A percentile compares a stretch with the other conserved stretches of the same genome.
Evolutionary conservation across 164 flowering plant species (phyloP).

Genomic region (Liriodendron chinense): DNA sequence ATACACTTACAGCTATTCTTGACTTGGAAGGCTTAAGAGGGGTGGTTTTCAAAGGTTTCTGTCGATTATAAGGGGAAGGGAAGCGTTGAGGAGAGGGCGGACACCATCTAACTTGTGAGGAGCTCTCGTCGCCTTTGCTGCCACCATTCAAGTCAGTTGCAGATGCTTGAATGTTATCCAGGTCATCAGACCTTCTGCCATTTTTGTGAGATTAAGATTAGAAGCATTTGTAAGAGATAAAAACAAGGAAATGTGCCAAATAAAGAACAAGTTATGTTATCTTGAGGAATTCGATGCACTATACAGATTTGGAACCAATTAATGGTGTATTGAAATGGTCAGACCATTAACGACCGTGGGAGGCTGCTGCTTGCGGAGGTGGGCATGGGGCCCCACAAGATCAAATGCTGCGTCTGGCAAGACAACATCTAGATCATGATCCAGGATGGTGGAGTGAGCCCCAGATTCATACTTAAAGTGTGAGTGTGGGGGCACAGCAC

Average conservation of each 20-base stretch:
- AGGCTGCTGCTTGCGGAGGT: too few species aligned
- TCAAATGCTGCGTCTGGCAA: too few species aligned
- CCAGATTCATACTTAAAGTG: too few species aligned
- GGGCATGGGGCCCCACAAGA: too few species aligned
- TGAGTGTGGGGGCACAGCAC: too few species aligned
- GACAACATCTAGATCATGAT: too few species aligned
- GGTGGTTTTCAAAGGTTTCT: slow-evolving; percentile 18
- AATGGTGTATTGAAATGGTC: too few species aligned
- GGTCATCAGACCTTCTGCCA: slow-evolving; percentile 39
- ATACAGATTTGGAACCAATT: too few species aligned
- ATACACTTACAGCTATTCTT: slow-evolving; percentile 34
- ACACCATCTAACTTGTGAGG: slow-evolving; percentile 46
- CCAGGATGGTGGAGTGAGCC: too few species aligned
- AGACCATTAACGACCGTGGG: too few species aligned
- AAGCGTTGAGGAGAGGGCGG: slow-evolving; percentile 87
- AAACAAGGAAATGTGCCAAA: not conserved
- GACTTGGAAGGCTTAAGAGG: slow-evolving; percentile 36
- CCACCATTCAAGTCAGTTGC: slow-evolving; percentile 34
- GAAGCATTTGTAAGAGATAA: not conserved
- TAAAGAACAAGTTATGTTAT: not conserved
- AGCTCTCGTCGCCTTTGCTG: slow-evolving; percentile 30
- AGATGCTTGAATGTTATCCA: slow-evolving; percentile 39
- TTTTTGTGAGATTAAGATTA: not conserved
- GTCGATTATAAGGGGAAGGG: slow-evolving; percentile 33
- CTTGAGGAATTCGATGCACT: not conserved